Evolutionary conservation across 1,139 yeast genomes (phyloP).

Genomic region (Waltiozyma sp.): DNA sequence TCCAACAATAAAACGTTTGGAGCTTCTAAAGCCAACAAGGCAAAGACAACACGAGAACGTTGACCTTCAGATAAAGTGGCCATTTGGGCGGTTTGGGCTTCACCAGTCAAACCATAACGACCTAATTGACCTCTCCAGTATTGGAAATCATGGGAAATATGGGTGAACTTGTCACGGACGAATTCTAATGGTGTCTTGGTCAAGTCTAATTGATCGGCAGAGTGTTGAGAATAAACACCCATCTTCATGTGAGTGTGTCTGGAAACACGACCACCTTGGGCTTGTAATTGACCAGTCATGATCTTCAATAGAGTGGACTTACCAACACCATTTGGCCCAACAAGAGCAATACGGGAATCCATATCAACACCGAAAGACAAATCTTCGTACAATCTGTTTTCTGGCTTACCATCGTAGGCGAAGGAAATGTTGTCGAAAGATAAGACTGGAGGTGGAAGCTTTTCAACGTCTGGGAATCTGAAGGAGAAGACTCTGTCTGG

Average conservation of each 20-base stretch:
- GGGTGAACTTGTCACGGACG: slow-evolving; percentile 86
- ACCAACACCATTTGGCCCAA: slow-evolving; percentile 99
- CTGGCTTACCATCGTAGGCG: slow-evolving; percentile 79
- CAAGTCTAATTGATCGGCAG: slow-evolving; percentile 94
- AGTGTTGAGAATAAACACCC: slow-evolving; percentile 98
- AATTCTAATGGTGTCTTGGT: slow-evolving; percentile 92
- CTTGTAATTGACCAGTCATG: slow-evolving; percentile 88
- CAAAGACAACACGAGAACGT: slow-evolving; percentile 97
- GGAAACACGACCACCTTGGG: slow-evolving; percentile 91
- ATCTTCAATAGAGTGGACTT: slow-evolving; percentile 90
- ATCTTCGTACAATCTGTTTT: slow-evolving; percentile 80
- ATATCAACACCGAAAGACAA: slow-evolving; percentile 97
- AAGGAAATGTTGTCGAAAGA: slow-evolving; percentile 93
- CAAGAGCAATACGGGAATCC: slow-evolving; percentile 97
- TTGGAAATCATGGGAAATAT: slow-evolving; percentile 93
- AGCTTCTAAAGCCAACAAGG: slow-evolving; percentile 84
- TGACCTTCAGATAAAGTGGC: slow-evolving; percentile 98
- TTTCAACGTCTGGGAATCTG: slow-evolving; percentile 91
- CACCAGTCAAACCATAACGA: slow-evolving; percentile 97
- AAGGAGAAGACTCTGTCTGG: slow-evolving; percentile 89
- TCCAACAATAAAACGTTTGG: slow-evolving; percentile 93
- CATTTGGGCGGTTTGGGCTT: slow-evolving; percentile 97
- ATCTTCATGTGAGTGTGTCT: slow-evolving; percentile 95
- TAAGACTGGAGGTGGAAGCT: slow-evolving; percentile 97
- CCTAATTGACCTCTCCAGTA: slow-evolving; percentile 99